A percentile compares a stretch with the other conserved stretches of the same genome.
Conservation (phyloP, 73 alveolate genomes). For the Paramecium bursaria region DNA sequence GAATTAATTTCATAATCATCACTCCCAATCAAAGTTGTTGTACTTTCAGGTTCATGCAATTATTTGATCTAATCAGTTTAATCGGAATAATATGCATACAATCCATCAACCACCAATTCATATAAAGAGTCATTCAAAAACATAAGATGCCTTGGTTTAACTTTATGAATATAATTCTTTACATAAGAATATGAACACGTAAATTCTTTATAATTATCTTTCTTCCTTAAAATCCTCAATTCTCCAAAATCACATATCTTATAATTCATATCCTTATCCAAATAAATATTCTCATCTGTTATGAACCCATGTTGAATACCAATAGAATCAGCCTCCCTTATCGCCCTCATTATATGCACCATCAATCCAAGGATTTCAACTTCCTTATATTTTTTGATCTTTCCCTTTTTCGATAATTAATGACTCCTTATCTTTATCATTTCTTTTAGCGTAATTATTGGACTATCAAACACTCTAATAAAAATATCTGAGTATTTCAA, state of each 20-base stretch:
- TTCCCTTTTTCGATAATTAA: not conserved
- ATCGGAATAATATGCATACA: not conserved
- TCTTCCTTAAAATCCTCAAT: not conserved
- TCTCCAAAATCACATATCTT: slow-evolving; percentile 3
- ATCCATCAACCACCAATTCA: not conserved
- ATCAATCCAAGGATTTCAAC: slow-evolving; percentile 36
- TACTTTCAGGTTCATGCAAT: not conserved
- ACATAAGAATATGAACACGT: slow-evolving; percentile 20
- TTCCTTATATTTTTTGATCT: slow-evolving; percentile 20
- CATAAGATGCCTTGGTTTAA: slow-evolving; percentile 7
- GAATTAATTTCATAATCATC: not conserved
- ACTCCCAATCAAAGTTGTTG: not conserved
- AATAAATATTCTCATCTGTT: slow-evolving; percentile 7
- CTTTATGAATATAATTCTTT: not conserved
- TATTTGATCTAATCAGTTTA: too few species aligned
- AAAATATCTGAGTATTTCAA: not conserved
- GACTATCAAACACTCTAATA: slow-evolving; percentile 3
- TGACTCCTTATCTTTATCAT: not conserved
- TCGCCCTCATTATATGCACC: slow-evolving; percentile 32
- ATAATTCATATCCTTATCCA: slow-evolving; percentile 1
- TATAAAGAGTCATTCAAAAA: slow-evolving; percentile 5
- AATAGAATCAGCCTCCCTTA: slow-evolving; percentile 12
- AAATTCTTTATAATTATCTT: not conserved
- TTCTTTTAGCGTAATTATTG: slow-evolving; percentile 13
- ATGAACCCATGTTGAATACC: slow-evolving; percentile 38